Evolutionary conservation across 441 rosid species (phyloP).

Genomic region (Gossypium gossypioides): DNA sequence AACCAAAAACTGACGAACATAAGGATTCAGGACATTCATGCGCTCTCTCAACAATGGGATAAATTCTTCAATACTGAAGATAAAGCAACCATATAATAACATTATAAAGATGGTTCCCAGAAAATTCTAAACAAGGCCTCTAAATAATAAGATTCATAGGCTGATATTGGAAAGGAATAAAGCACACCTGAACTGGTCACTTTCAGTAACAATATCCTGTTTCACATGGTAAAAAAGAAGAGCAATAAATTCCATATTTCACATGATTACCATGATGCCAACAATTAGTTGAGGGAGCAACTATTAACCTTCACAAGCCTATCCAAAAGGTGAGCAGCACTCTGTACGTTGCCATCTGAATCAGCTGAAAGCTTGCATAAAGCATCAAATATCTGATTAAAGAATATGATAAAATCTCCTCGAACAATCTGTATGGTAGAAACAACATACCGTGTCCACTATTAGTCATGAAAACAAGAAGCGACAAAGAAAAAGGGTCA

Average conservation of each 20-base stretch:
- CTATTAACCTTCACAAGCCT: conserved; percentile 83
- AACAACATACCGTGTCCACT: conserved; percentile 13
- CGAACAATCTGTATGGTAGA: conserved; percentile 69
- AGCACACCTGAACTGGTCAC: conserved; percentile 96
- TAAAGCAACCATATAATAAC: conserved; percentile 17
- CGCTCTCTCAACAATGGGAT: conserved; percentile 94
- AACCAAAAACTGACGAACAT: conserved; percentile 97
- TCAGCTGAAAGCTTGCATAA: conserved; percentile 96
- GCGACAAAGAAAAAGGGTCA: background rate
- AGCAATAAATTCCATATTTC: conserved; percentile 15
- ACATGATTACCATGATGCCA: conserved; percentile 4
- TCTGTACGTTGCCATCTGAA: conserved; percentile 94
- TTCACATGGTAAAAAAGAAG: conserved; percentile 31
- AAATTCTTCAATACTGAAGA: conserved; percentile 93
- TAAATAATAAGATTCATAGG: conserved; percentile 2
- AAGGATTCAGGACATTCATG: conserved; percentile 92
- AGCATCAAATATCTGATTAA: conserved; percentile 94
- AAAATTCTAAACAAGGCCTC: background rate
- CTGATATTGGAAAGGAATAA: conserved; percentile 9
- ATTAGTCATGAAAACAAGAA: background rate
- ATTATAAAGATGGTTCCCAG: background rate
- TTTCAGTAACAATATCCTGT: conserved; percentile 98
- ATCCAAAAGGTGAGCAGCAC: conserved; percentile 98
- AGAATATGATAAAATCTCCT: conserved; percentile 93
- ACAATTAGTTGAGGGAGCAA: background rate